phyloP scores from a whole-genome alignment of 306 rosid genomes.

The Inga oerstediana region DNA sequence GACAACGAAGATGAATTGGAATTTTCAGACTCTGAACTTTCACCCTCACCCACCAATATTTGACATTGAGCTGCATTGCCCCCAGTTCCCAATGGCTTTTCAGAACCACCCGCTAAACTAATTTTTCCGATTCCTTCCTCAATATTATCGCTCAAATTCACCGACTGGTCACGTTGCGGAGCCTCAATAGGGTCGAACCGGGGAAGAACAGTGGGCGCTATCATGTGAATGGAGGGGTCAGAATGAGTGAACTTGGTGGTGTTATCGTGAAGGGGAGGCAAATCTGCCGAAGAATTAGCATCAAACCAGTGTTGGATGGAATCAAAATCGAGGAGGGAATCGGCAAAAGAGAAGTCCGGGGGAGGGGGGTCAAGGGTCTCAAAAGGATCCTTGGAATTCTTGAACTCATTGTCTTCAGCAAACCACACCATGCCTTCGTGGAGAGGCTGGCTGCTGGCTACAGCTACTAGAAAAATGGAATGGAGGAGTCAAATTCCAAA shows the following conservation, averaged over 20 bases:
- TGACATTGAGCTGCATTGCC: constrained; percentile 18
- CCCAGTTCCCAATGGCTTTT: constrained; percentile 1
- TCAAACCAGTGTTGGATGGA: constrained; percentile 47
- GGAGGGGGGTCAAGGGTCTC: constrained; percentile 36
- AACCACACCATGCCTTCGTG: constrained; percentile 43
- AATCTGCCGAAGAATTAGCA: constrained; percentile 29
- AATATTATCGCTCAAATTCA: constrained; percentile 32
- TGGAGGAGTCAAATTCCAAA: not conserved
- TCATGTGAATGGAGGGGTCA: not conserved
- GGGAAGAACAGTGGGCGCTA: not conserved
- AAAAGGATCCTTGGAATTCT: constrained; percentile 32
- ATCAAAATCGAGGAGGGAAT: constrained; percentile 72
- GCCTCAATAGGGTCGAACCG: not conserved
- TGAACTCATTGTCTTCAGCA: constrained; percentile 36
- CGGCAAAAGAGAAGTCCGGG: constrained; percentile 48
- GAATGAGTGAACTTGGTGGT: not conserved
- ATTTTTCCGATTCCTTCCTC: constrained; percentile 59
- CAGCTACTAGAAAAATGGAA: not conserved
- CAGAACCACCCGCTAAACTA: constrained; percentile 41
- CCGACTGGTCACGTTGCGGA: constrained; percentile 29
- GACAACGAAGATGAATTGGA: constrained; percentile 36
- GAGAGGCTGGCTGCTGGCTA: not conserved
- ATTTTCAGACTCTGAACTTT: constrained; percentile 45
- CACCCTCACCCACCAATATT: constrained; percentile 30
- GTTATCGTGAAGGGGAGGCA: constrained; percentile 32